phyloP scores from a whole-genome alignment of 1,284 basidiomycete genomes.

The Papiliotrema laurentii region DNA sequence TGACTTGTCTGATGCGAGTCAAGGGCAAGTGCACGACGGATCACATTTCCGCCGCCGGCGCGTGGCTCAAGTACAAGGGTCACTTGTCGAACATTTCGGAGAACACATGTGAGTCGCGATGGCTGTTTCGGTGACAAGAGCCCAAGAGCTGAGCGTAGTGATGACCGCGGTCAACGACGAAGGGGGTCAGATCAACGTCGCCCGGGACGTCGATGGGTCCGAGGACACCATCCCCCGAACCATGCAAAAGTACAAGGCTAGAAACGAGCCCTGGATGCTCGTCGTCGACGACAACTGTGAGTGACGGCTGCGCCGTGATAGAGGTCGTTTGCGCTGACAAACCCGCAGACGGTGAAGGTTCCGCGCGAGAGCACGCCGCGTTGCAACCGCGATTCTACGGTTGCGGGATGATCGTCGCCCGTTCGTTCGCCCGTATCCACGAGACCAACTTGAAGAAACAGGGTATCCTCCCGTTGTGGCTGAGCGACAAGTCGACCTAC shows the following conservation, averaged over 20 bases:
- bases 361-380: conserved; percentile 84
- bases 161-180: conserved; percentile 87
- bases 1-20: conserved; percentile 85
- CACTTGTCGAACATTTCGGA: conserved; percentile 95
- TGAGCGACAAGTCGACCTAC: conserved; percentile 81
- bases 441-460: conserved; percentile 99
- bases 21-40: conserved; percentile 98
- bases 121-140: neutral
- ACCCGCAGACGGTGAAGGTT: conserved; percentile 78
- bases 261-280: conserved; percentile 84
- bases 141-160: conserved; percentile 50
- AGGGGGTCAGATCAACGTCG: conserved; percentile 82
- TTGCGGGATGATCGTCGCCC: conserved; percentile 74
- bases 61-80: conserved; percentile 95
- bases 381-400: conserved; percentile 95
- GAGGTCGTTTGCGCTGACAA: neutral
- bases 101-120: conserved; percentile 71
- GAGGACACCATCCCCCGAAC: conserved; percentile 81
- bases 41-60: conserved; percentile 91
- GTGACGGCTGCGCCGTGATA: conserved; percentile 1
- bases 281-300: conserved; percentile 82
- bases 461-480: conserved; percentile 87
- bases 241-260: conserved; percentile 78
- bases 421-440: conserved; percentile 97
- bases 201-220: conserved; percentile 63